phyloP scores from a whole-genome alignment of 2,329 filamentous ascomycete genomes.

The Bipolaris bicolor region DNA sequence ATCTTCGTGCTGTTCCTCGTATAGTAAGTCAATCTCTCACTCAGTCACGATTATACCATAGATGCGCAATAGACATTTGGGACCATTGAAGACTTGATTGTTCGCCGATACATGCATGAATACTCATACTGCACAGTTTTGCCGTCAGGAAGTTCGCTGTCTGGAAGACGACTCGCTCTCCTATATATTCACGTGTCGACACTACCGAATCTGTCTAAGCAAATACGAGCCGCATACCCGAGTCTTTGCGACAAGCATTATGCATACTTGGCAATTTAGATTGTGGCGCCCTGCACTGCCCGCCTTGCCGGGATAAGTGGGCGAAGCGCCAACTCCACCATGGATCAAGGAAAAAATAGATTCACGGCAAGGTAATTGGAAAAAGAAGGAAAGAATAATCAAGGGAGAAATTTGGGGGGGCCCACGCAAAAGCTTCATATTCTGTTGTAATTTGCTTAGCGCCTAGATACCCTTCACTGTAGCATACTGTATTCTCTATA shows the following conservation, averaged over 20 bases:
- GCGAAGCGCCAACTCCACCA: neutral
- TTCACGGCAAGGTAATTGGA: neutral
- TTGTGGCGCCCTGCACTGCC: constrained; percentile 2
- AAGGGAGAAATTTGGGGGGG: no score
- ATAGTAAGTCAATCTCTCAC: constrained; percentile 30
- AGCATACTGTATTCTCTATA: constrained; percentile 12
- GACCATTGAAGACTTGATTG: neutral
- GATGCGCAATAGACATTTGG: constrained; percentile 11
- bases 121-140: constrained; percentile 31
- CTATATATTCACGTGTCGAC: constrained; percentile 27
- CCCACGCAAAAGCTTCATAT: neutral
- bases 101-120: constrained; percentile 13
- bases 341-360: neutral
- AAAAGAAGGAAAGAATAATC: neutral
- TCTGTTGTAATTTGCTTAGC: neutral
- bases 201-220: constrained; percentile 25
- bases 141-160: constrained; percentile 26
- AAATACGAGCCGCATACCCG: neutral
- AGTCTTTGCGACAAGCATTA: constrained; percentile 4
- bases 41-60: neutral
- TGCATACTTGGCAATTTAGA: constrained; percentile 8
- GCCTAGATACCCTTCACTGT: constrained; percentile 11
- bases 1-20: constrained; percentile 24
- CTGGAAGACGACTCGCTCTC: constrained; percentile 26
- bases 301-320: neutral